These are phyloP conservation scores for Alternaria triticina DNA, from an alignment of 2,329 filamentous ascomycete species.

Conservation along the genomic window DNA sequence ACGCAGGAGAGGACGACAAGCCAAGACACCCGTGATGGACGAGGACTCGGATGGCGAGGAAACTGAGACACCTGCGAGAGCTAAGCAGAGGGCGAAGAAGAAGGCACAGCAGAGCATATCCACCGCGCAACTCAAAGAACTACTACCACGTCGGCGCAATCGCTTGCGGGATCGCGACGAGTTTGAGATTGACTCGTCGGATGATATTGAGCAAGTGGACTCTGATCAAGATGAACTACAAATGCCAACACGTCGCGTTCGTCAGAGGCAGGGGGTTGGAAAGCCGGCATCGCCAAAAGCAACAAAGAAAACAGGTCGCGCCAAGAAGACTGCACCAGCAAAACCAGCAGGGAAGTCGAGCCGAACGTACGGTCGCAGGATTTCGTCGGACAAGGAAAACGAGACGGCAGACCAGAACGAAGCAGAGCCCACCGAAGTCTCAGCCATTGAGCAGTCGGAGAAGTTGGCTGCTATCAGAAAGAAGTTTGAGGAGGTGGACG, in stretches of 20 bases:
- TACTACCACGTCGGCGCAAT: conserved; percentile 53
- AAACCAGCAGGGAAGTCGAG: conserved; percentile 31
- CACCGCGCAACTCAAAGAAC: conserved; percentile 53
- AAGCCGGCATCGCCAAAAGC: conserved; percentile 31
- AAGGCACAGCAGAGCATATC: conserved; percentile 45
- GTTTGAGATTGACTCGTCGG: conserved; percentile 51
- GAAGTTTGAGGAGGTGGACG: conserved; percentile 58
- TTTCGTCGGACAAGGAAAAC: conserved; percentile 54
- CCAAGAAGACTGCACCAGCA: conserved; percentile 27
- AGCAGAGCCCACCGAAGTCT: conserved; percentile 34
- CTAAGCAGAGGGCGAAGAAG: conserved; percentile 23
- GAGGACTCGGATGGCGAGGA: conserved; percentile 33
- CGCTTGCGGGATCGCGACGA: conserved; percentile 42
- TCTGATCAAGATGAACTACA: conserved; percentile 54
- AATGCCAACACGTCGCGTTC: conserved; percentile 32
- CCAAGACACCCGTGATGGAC: conserved; percentile 23
- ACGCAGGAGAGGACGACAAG: conserved; percentile 22
- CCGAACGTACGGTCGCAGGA: conserved; percentile 44
- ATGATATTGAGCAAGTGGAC: conserved; percentile 39
- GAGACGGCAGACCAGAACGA: conserved; percentile 33
- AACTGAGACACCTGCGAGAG: conserved; percentile 30
- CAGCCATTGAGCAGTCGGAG: conserved; percentile 31
- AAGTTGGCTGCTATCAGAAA: conserved; percentile 53
- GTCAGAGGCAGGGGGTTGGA: conserved; percentile 17
- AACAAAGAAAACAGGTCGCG: conserved; percentile 31